Evolutionary conservation across 2,329 filamentous ascomycete genomes (phyloP), one percentile per base, ranked within the genome.

Genomic region (Cladophialophora chaetospira): DNA sequence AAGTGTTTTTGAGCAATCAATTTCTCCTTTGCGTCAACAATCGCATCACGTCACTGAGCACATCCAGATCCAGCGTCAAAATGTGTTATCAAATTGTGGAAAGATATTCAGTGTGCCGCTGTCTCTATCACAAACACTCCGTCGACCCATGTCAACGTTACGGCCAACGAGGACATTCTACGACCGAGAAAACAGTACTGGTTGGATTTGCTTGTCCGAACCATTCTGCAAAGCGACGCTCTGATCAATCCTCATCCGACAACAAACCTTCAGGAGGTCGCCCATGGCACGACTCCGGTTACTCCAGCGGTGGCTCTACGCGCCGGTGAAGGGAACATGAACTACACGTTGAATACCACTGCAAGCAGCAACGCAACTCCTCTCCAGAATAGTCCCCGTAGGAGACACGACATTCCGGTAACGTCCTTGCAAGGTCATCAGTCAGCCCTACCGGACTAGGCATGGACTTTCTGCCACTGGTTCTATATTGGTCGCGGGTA

Each of bases 71-170:
- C 17, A 51, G 23, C 31, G 13, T 23, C 51, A 52, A 8, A 28
- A 96, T 96, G 91, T 96, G 91, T 70, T 92, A 90, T 69, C 89
- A 92, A 75, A 76, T 96, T 61, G 79, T 93, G 67, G 91, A 96
- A 73, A 82, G 89, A 57, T 96, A 91, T 78, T 86, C 91, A 53
- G 89, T 88, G 54, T 96, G 91, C 80, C 83, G 86, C 63, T 96
- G 91, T 75, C 81, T 93, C 66, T 95, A 96, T 79, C 90, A 93
- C 78, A 82, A 87, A 69, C 92, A 96, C 72, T 86, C 89, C 45
- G 81, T 96, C 66, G 91, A 96, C 69, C 88, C 88, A 59, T 96
- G 91, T 71, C 79, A 85, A 46, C 79, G 84, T 31, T 90, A 91
- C 70, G 88, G 88, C 59, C 85, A 88, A 58, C 82, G 84, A 47